Evolutionary conservation across 2,329 filamentous ascomycete genomes (phyloP), one percentile per base, ranked within the genome.

Genomic region (Fusarium pseudograminearum): DNA sequence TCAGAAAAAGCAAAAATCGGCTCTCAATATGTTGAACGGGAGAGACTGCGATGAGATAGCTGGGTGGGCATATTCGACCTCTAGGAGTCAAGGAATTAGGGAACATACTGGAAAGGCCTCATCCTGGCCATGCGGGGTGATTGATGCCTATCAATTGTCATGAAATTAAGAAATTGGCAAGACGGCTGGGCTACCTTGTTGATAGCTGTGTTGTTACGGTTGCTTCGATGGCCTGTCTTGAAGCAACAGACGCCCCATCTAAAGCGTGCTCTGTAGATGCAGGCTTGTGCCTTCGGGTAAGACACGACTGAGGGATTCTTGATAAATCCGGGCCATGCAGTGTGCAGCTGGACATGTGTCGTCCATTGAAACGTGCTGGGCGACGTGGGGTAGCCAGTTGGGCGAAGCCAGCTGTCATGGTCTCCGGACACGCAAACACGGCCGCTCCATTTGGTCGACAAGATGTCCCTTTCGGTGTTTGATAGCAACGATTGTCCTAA

Each of bases 331-430:
- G 68, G 57, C 51, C 54, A 65, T 70, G 64, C 33, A 65, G 52
- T 76, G 75, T 78, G 77, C 78, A 76, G 74, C 76, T 78, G 73
- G 75, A 76, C 77, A 78, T 78, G 77, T 79, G 77, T 77, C 75
- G 65, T 74, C 76, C 71, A 71, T 77, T 79, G 76, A 79, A 79
- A 79, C 76, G 76, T 75, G 73, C 71, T 74, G 75, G 69, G 62
- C 65, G 45, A 69, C 70, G 69, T 68, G 67, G 51, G 58, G 64
- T 69, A 76, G 74, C 76, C 76, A 75, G 73, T 76, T 69, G 74
- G 73, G 65, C 67, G 63, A 62, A 59, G 74, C 75, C 74, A 77
- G 72, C 71, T 77, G 76, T 76, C 74, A 76, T 75, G 66, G 66
- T 70, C 55, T 69, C 59, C 69, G 61, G 64, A 70, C 60, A 61